Evolutionary conservation across 805 yeast species (phyloP).

Genomic region (Zygoascus ofunaensis): DNA sequence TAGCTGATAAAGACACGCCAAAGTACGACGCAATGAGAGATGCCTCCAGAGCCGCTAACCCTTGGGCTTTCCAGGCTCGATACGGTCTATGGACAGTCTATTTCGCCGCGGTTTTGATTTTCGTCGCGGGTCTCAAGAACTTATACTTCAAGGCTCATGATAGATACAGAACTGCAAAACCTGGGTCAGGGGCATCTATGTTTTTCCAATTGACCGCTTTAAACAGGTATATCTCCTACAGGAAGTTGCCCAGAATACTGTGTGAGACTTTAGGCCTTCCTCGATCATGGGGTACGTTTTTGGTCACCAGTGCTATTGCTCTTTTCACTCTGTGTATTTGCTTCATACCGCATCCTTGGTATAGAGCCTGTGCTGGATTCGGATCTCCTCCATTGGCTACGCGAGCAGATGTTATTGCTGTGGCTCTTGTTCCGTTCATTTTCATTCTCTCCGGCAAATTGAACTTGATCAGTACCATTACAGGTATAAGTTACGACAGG

Average conservation of each 20-base stretch:
- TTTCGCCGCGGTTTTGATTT: background rate
- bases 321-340: background rate
- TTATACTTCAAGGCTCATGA: background rate
- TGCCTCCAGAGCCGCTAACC: background rate
- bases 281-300: background rate
- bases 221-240: conserved; percentile 11
- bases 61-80: background rate
- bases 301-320: background rate
- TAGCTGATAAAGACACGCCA: background rate
- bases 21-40: background rate
- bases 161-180: background rate
- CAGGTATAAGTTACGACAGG: conserved; percentile 16
- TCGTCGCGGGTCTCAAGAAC: background rate
- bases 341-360: conserved; percentile 15
- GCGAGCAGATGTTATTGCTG: conserved; percentile 16
- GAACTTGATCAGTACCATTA: conserved; percentile 12
- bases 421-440: conserved; percentile 18
- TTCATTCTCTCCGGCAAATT: conserved; percentile 15
- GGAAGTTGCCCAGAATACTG: conserved; percentile 6
- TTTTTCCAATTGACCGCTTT: conserved; percentile 6
- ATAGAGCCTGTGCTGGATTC: conserved; percentile 13
- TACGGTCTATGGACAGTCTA: background rate
- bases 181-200: background rate
- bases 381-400: conserved; percentile 18
- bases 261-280: background rate